A percentile compares a stretch with the other conserved stretches of the same genome.
These are phyloP conservation scores for Ilyonectria sp. DNA, from an alignment of 2,329 filamentous ascomycete species.

Conservation along the genomic window DNA sequence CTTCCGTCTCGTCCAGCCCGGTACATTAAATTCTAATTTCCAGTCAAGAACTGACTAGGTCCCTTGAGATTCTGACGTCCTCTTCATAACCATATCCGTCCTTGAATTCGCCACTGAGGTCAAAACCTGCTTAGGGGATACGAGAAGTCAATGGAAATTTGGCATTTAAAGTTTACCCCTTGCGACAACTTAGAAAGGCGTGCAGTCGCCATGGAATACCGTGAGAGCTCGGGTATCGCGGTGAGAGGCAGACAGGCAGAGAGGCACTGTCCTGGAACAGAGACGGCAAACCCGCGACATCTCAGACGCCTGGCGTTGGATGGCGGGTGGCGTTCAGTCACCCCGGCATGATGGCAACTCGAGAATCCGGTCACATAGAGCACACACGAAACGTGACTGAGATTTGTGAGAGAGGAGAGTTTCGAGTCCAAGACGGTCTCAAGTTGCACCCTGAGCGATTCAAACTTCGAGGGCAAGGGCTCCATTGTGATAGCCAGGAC, in stretches of 20 bases:
- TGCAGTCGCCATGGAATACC: conserved; percentile 21
- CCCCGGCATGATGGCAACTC: conserved; percentile 57
- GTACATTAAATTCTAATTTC: background rate
- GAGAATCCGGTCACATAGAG: conserved; percentile 63
- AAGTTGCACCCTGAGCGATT: conserved; percentile 36
- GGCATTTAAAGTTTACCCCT: conserved; percentile 27
- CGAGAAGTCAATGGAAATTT: conserved; percentile 26
- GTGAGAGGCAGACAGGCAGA: conserved; percentile 13
- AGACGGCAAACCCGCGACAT: conserved; percentile 22
- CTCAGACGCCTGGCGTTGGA: conserved; percentile 22
- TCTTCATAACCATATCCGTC: conserved; percentile 4
- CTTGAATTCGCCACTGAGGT: conserved; percentile 20
- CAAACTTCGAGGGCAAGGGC: conserved; percentile 28
- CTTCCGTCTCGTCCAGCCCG: background rate
- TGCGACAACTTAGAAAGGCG: conserved; percentile 25
- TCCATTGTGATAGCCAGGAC: conserved; percentile 37
- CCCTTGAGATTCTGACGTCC: background rate
- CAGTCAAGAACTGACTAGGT: background rate
- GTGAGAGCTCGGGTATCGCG: conserved; percentile 23
- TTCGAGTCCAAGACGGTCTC: conserved; percentile 50
- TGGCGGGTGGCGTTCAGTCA: conserved; percentile 4
- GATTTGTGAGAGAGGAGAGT: conserved; percentile 25
- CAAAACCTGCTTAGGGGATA: conserved; percentile 26
- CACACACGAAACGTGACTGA: conserved; percentile 30
- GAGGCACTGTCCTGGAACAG: conserved; percentile 20